Evolutionary conservation across 176 grass and related monocot genomes (phyloP).

Genomic region (Juncus inflexus): DNA sequence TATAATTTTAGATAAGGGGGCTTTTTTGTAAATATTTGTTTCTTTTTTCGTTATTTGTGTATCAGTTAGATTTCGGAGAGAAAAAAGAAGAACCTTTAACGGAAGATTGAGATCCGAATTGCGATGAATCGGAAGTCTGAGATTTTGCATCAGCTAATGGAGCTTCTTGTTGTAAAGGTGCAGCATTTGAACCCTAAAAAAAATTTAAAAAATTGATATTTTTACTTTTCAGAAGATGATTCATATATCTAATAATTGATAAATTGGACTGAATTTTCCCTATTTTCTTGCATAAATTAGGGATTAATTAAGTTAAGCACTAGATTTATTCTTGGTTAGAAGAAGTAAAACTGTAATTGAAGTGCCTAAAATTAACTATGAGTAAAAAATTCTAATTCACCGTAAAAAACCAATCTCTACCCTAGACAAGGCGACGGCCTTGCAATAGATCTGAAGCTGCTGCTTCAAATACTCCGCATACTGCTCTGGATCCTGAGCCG

Average conservation of each 20-base stretch:
- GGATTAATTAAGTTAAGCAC: no score
- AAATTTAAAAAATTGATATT: not conserved
- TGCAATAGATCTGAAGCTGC: constrained; percentile 58
- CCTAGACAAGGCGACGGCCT: constrained; percentile 60
- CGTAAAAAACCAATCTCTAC: constrained; percentile 30
- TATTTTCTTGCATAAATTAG: no score
- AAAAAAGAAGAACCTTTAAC: constrained; percentile 7
- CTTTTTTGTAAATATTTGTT: no score
- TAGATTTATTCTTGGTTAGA: no score
- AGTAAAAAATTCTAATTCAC: constrained; percentile 9
- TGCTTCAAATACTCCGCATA: constrained; percentile 51
- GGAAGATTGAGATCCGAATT: constrained; percentile 26
- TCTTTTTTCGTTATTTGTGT: no score
- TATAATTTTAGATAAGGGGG: no score
- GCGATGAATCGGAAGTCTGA: constrained; percentile 31
- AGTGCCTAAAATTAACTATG: not conserved
- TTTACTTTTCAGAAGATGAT: no score
- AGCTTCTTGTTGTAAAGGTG: constrained; percentile 10
- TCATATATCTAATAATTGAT: no score
- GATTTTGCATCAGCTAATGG: constrained; percentile 31
- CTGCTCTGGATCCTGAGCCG: constrained; percentile 39
- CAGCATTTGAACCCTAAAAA: constrained; percentile 14
- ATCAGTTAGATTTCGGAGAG: no score
- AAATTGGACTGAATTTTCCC: no score
- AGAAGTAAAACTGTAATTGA: no score